These are phyloP conservation scores for Curvularia sp. DNA, from an alignment of 2,329 filamentous ascomycete species.

Conservation along the genomic window DNA sequence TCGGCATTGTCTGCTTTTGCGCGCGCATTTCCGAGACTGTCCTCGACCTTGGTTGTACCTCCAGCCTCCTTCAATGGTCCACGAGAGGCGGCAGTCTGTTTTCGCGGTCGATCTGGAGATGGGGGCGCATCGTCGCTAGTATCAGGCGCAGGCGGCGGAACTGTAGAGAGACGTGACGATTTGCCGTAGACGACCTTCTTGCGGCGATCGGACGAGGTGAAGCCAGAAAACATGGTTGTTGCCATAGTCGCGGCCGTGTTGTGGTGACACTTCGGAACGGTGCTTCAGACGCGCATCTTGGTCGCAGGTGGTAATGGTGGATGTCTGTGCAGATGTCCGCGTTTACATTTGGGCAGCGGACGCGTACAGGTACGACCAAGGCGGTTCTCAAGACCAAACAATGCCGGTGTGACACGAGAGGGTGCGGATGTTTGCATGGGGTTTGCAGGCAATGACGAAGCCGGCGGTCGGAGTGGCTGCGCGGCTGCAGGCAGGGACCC, in stretches of 20 bases:
- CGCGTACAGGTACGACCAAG: slow-evolving; percentile 14
- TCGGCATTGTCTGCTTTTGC: slow-evolving; percentile 23
- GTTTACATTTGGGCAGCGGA: slow-evolving; percentile 8
- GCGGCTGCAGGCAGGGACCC: slow-evolving; percentile 26
- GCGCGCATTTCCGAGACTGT: slow-evolving; percentile 10
- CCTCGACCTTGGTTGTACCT: slow-evolving; percentile 11
- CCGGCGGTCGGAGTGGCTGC: slow-evolving; percentile 23
- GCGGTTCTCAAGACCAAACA: slow-evolving; percentile 1
- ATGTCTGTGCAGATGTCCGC: slow-evolving; percentile 4
- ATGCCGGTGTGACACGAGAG: slow-evolving; percentile 19
- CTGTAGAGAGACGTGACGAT: slow-evolving; percentile 34
- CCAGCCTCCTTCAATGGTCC: slow-evolving; percentile 19
- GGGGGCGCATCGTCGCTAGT: slow-evolving; percentile 33
- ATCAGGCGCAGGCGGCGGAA: slow-evolving; percentile 23
- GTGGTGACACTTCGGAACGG: slow-evolving; percentile 13
- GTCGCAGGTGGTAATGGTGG: slow-evolving; percentile 2
- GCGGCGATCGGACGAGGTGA: slow-evolving; percentile 42
- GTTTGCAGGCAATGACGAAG: slow-evolving; percentile 27
- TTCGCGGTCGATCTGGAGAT: slow-evolving; percentile 46
- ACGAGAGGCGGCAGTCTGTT: slow-evolving; percentile 20
- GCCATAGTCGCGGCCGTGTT: slow-evolving; percentile 30
- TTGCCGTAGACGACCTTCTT: slow-evolving; percentile 51
- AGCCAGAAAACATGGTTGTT: slow-evolving; percentile 37
- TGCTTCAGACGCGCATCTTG: slow-evolving; percentile 34
- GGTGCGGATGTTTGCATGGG: slow-evolving; percentile 13